Base-by-base conservation (phyloP, 768 basidiomycete genomes). In the Macrolepiota fuliginosa region DNA sequence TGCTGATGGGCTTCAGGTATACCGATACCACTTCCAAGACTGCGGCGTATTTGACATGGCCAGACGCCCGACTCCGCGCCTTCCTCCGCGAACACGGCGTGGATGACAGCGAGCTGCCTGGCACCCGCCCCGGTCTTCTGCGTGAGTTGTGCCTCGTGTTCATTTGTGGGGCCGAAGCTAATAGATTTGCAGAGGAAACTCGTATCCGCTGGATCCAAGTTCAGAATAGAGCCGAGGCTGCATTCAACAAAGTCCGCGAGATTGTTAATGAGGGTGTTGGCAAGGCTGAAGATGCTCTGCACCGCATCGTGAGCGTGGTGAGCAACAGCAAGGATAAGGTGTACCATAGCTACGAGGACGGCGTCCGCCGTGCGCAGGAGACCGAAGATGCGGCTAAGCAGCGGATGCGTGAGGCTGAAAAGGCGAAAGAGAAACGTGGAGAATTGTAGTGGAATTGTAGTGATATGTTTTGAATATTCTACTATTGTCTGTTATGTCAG, bases 41-140 rank as follows among this genome's bases (percentile, higher is more conserved):
- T 1, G 79, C 87, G 2, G 76, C 85, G 2, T 97, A 96, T 74
- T 78, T 96, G 54, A 81, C 83, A 10, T 98, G 96, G 96, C 92
- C 93, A 12, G 96, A 98, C 69, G 92, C 95, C 2, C 84, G 96
- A 35, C 85, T 98, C 27, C 88, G 95, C 50, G 94, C 91, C 1
- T 97, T 92, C 74, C 82, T 98, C 19, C 83, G 94, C 47, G 85
- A 91, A 68, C 83, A 84, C 64, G 90, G 89, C 53, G 68, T 96
- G 29, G 77, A 81, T 63, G 93, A 96, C 66, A 80, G 80, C n/a
- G 77, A 79, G 53, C 78, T 92, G 45, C 88, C 90, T 0, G 83
- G 79, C 1, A 71, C 68, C 2, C 85, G 94, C 37, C 85, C 91
- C 0, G 88, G 88, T n/a, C 83, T 97, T 19, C 81, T 98, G 36